Evolutionary conservation across 1,284 basidiomycete genomes (phyloP).

Genomic region (Ustilago crameri): DNA sequence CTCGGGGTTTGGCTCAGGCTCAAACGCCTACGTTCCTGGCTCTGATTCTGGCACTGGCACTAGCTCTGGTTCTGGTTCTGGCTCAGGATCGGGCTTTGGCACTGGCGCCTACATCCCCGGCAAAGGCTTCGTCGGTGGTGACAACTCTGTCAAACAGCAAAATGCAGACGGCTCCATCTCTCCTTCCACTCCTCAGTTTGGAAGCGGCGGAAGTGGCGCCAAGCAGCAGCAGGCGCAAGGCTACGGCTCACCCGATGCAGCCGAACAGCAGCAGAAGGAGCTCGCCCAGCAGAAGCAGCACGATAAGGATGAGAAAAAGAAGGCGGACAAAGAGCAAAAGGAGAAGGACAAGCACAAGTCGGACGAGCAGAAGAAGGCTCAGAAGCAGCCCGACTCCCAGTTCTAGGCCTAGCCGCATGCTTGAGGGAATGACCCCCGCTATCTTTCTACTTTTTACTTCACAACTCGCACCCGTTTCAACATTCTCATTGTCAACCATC

Average conservation of each 20-base stretch:
- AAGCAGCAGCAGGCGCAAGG: neutral
- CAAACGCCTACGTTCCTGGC: neutral
- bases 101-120: neutral
- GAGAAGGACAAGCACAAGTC: conserved; percentile 3
- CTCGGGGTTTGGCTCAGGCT: neutral
- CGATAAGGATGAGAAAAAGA: neutral
- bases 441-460: neutral
- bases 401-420: neutral
- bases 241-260: neutral
- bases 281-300: conserved; percentile 55
- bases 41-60: neutral
- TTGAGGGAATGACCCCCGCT: no score
- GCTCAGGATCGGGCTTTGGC: neutral
- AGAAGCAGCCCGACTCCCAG: conserved; percentile 1
- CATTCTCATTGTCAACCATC: neutral
- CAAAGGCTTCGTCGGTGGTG: neutral
- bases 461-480: neutral
- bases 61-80: conserved; percentile 6
- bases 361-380: conserved; percentile 6
- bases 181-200: neutral
- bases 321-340: conserved; percentile 68
- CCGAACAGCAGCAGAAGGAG: conserved; percentile 72
- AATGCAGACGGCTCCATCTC: neutral
- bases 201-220: neutral
- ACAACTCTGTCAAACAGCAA: neutral